phyloP scores from a whole-genome alignment of 768 basidiomycete genomes.

The Cubamyces sp. region DNA sequence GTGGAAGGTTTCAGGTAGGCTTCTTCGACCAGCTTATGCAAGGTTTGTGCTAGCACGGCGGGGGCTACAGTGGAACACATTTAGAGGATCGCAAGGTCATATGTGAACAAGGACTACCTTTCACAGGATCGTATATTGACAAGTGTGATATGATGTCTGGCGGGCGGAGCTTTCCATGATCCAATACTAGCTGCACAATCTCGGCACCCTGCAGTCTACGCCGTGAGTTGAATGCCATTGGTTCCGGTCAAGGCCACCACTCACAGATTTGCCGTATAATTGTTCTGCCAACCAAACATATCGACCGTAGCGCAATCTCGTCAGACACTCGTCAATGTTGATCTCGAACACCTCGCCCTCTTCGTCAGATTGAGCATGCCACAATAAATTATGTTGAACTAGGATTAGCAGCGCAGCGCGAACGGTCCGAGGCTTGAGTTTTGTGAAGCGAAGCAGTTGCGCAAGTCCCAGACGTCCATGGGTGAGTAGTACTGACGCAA shows the following conservation, averaged over 20 bases:
- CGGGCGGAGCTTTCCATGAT: constrained; percentile 84
- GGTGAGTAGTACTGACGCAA: constrained; percentile 74
- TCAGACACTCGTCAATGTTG: constrained; percentile 81
- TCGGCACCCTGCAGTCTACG: constrained; percentile 65
- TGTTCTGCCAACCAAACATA: constrained; percentile 77
- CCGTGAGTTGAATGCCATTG: not conserved
- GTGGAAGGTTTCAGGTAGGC: constrained; percentile 84
- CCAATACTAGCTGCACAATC: constrained; percentile 74
- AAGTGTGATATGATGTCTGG: constrained; percentile 66
- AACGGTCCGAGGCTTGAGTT: constrained; percentile 65
- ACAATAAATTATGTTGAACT: constrained; percentile 90
- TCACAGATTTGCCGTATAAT: constrained; percentile 70
- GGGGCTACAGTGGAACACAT: constrained; percentile 37
- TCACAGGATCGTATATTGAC: constrained; percentile 48
- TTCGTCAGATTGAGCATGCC: constrained; percentile 77
- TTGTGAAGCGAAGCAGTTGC: constrained; percentile 71
- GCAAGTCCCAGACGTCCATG: constrained; percentile 79
- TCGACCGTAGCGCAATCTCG: constrained; percentile 80
- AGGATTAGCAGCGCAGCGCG: constrained; percentile 76
- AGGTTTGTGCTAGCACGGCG: constrained; percentile 56
- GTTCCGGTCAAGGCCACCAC: constrained; percentile 31
- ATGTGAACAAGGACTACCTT: constrained; percentile 29
- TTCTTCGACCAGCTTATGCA: constrained; percentile 71
- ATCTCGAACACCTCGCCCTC: constrained; percentile 80
- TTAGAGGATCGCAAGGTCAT: constrained; percentile 7